phyloP scores from a whole-genome alignment of 1,284 basidiomycete species.

The Ustilago vetiveriae region DNA sequence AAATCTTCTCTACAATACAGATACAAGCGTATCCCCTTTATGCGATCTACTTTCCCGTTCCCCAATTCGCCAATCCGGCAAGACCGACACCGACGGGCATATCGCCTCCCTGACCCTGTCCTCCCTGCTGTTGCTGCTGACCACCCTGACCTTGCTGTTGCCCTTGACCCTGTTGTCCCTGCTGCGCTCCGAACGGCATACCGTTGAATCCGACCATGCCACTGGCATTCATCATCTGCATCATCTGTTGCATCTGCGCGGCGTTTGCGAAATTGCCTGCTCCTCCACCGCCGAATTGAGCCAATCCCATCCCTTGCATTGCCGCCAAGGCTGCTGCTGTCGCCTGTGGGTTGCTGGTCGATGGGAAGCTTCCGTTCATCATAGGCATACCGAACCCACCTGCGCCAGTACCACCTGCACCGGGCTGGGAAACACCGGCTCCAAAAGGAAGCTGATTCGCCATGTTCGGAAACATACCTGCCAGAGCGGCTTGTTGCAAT shows the following conservation, averaged over 20 bases:
- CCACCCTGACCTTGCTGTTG: constrained; percentile 13
- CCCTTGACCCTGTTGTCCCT: constrained; percentile 1
- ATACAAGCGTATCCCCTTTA: not conserved
- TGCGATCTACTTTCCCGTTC: constrained; percentile 22
- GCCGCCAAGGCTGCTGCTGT: constrained; percentile 29
- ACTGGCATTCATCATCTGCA: constrained; percentile 28
- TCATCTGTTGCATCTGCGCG: constrained; percentile 44
- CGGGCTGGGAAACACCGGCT: not conserved
- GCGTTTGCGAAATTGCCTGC: constrained; percentile 19
- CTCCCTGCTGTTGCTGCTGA: constrained; percentile 6
- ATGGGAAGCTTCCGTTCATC: constrained; percentile 33
- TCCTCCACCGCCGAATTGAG: constrained; percentile 17
- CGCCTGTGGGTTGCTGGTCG: constrained; percentile 20
- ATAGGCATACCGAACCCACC: constrained; percentile 26
- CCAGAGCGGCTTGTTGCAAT: constrained; percentile 27
- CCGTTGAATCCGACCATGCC: constrained; percentile 18
- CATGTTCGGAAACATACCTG: constrained; percentile 20
- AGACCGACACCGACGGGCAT: constrained; percentile 45
- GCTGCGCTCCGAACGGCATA: constrained; percentile 16
- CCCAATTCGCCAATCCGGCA: constrained; percentile 43
- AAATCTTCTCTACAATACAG: not conserved
- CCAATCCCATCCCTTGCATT: constrained; percentile 32
- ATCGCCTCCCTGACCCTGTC: constrained; percentile 14
- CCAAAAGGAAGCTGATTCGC: constrained; percentile 17
- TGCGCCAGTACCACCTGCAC: too few species aligned